Base-by-base conservation (phyloP, 208 protist genomes). In the Lotmaria passim region DNA sequence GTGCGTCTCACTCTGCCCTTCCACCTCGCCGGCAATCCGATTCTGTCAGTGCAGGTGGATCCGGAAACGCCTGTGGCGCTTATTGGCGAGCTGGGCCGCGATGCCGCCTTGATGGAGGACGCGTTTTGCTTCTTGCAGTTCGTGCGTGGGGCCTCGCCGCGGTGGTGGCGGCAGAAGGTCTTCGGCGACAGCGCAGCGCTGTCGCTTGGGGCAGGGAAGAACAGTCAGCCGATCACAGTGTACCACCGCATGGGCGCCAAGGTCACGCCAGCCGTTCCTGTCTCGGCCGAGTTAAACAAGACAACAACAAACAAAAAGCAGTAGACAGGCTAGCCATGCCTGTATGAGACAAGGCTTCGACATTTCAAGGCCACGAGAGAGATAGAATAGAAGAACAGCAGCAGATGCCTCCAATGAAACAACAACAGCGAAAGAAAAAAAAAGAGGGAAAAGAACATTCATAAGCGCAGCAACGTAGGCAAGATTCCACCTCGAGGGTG, bases 51-150 rank as follows among this genome's bases (percentile, higher is more conserved):
- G 62, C 91, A 93, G 81, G 55, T 96, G 30, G 85, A 93, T 28
- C 69, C 83, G 23, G 67, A 73, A 39, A 69, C 87, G 23, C 82
- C 91, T 0, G 87, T 94, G 17, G 86, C 73, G 41, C 72, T 96
- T 7, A 72, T 93, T 19, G 91, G 87, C 24, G 89, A 94, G 57
- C 84, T 93, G 1, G 91, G 91, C 19, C 81, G 87, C 11, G 91
- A 96, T 64, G 86, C 89, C 11, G 88, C 85, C 15, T 75, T 96
- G 36, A 86, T 96, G 75, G 86, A 96, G 78, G 86, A 96, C 43
- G 68, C 86, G 39, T 86, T 86, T 24, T 85, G 78, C 26, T 93
- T 96, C 52, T 59, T 93, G 14, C 79, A 93, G 75, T 93, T 96
- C 76, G 86, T 92, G 28, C 83, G 85, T 14, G 90, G 90, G 19